Percentiles rank a stretch among this genome's conserved stretches.
phyloP scores from a whole-genome alignment of 345 rosid species.

The Eucalyptus rudis region DNA sequence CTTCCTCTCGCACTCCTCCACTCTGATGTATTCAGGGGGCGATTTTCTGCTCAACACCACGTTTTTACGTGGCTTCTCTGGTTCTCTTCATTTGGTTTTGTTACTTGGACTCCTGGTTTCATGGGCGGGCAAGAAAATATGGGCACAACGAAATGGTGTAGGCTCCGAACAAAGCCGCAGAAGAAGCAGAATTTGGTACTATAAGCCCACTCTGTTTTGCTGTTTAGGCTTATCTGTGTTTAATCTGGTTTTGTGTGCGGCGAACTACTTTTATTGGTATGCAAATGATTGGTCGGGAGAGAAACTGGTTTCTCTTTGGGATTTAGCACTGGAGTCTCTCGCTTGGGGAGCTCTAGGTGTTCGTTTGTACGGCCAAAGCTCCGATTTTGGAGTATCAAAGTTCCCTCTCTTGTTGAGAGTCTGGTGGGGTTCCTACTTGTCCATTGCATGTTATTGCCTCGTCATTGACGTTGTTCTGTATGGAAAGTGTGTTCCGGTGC shows the following conservation, averaged over 20 bases:
- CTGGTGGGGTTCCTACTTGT: conserved; percentile 58
- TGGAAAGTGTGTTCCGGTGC: conserved; percentile 6
- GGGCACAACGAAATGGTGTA: neutral
- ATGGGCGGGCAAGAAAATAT: neutral
- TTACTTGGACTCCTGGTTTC: neutral
- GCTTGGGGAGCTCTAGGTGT: conserved; percentile 50
- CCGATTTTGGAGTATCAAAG: conserved; percentile 7
- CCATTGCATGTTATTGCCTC: conserved; percentile 50
- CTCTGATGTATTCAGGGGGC: neutral
- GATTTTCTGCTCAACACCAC: neutral
- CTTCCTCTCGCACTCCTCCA: neutral
- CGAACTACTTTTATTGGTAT: conserved; percentile 60
- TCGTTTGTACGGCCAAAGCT: conserved; percentile 10
- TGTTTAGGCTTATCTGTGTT: conserved; percentile 39
- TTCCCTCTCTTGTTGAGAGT: conserved; percentile 41
- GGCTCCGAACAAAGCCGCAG: neutral
- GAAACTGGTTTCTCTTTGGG: conserved; percentile 34
- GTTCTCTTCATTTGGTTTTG: neutral
- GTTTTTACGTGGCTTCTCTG: conserved; percentile 2
- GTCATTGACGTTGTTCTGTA: conserved; percentile 33
- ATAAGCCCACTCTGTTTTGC: conserved; percentile 32
- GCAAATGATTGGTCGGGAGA: conserved; percentile 42
- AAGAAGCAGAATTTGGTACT: neutral
- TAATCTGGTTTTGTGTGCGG: conserved; percentile 27
- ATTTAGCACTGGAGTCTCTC: conserved; percentile 43